Evolutionary conservation across 2,329 filamentous ascomycete species (phyloP), one percentile per base, ranked within the genome.

Genomic region (Seiridium cupressi): DNA sequence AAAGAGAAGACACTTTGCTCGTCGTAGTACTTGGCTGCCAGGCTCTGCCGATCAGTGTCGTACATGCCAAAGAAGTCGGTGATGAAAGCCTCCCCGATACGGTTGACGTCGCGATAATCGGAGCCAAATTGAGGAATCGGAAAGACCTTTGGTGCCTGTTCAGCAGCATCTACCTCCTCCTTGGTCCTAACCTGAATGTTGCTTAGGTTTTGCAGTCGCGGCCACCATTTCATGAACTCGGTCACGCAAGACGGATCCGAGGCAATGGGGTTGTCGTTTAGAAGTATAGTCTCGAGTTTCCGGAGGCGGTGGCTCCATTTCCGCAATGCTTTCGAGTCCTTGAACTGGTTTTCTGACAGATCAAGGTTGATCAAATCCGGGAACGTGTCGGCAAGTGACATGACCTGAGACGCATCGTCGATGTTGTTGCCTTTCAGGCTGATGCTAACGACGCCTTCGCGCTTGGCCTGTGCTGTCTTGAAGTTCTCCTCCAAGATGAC

Each of bases 341-440:
- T 80, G 67, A 99, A 86, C 46, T 88, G 85, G 76, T 98, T 98
- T 70, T 89, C 86, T 58, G 92, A 95, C 34, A 98, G 84, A 66
- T 97, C 94, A 10, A 99, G 85, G 65, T 97, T 93, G 72, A 92
- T 89, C 61, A 98, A 80, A 62, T 93, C 89, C 0, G 93, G 92
- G 58, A 98, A 91, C 0, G 91, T 92, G 57, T 86, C 84, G 8
- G 92, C 87, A 1, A 98, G 82, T 1, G 87, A 82, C 56, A 89
- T 91, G 55, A 98, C 89, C 57, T 89, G 84, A 26, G 79, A 73
- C 44, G 97, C 84, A 63, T 90, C 88, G 55, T 85, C 79, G 51
- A 98, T 87, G 62, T 87, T 86, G 74, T 98, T 98, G 72, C 87
- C 86, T 18, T 90, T 88, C 10, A 99, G 83, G 44, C 89, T 91